Conservation (phyloP, 441 rosid species). For the Populus hybrid region DNA sequence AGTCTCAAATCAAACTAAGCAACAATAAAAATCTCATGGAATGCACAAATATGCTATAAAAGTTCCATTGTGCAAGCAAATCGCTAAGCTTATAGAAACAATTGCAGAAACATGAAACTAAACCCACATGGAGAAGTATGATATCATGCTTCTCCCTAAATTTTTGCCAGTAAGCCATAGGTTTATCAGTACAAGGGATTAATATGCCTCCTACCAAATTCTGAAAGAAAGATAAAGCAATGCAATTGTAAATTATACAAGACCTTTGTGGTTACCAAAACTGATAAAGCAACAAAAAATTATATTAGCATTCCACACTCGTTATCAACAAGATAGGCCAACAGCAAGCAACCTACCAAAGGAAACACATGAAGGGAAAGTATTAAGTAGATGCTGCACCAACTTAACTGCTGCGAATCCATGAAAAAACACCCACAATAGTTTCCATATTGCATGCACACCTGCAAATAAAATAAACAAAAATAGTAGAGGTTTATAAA, state of each 20-base stretch:
- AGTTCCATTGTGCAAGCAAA: background rate
- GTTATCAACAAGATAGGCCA: background rate
- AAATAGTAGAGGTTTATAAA: background rate
- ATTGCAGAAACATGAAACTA: background rate
- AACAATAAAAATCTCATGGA: background rate
- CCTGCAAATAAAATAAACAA: constrained; percentile 40
- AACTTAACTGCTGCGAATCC: constrained; percentile 70
- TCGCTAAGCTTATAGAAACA: background rate
- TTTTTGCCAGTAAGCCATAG: background rate
- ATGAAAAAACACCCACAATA: constrained; percentile 71
- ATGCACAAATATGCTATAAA: background rate
- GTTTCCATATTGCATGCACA: constrained; percentile 43
- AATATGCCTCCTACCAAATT: background rate
- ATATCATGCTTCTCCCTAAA: background rate
- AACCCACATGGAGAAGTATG: background rate
- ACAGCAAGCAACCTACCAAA: constrained; percentile 46
- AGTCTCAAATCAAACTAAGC: background rate
- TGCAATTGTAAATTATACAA: background rate
- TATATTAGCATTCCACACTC: background rate
- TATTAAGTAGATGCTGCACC: constrained; percentile 62
- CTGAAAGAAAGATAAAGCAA: background rate
- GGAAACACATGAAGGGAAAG: constrained; percentile 86
- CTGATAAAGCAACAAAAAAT: background rate
- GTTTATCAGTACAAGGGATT: background rate
- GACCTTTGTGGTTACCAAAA: background rate